Conservation (phyloP, 306 rosid genomes). For the Rosa rugosa region DNA sequence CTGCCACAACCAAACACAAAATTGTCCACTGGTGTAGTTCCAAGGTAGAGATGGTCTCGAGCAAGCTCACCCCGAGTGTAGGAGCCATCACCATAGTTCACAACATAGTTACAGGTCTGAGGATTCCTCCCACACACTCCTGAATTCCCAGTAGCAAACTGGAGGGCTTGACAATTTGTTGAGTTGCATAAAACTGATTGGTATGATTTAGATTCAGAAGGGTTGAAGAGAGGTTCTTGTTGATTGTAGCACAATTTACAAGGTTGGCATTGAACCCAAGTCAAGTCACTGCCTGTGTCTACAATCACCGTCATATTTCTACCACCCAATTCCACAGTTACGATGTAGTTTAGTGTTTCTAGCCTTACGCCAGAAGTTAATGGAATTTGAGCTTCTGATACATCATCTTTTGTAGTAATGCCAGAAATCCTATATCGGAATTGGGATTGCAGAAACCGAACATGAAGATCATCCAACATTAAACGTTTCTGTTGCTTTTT, state of each 20-base stretch:
- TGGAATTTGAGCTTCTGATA: conserved; percentile 62
- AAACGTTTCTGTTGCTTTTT: conserved; percentile 41
- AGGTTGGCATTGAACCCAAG: conserved; percentile 87
- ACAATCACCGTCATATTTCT: conserved; percentile 68
- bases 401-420: conserved; percentile 2
- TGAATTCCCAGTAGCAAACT: conserved; percentile 46
- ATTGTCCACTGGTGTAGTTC: conserved; percentile 36
- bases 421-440: conserved; percentile 29
- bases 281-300: conserved; percentile 90
- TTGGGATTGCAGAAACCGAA: conserved; percentile 46
- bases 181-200: conserved; percentile 58
- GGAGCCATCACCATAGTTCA: conserved; percentile 82
- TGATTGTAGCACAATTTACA: conserved; percentile 73
- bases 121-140: conserved; percentile 37
- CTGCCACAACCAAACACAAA: conserved; percentile 83
- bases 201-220: conserved; percentile 61
- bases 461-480: conserved; percentile 47
- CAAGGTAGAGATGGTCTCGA: conserved; percentile 48
- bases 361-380: conserved; percentile 59
- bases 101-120: conserved; percentile 47
- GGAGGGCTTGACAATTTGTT: conserved; percentile 52
- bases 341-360: conserved; percentile 73
- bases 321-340: conserved; percentile 54
- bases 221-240: conserved; percentile 66
- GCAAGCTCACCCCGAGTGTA: conserved; percentile 59